Base-by-base conservation (phyloP, 2,329 filamentous ascomycete genomes). In the Herpomyces periplanetae region DNA sequence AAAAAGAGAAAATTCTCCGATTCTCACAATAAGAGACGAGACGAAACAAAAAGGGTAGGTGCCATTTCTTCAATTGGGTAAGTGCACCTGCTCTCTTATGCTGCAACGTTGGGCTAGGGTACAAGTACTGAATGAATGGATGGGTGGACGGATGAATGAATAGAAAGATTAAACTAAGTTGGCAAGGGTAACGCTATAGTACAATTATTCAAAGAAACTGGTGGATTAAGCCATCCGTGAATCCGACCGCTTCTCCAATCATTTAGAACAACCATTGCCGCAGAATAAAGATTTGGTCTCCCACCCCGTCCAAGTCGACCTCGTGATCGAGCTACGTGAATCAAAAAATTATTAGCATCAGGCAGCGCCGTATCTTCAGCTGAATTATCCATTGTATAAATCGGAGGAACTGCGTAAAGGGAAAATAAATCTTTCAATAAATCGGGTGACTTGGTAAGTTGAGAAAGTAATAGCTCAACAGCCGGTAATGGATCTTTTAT, bases 241-340 rank as follows among this genome's bases (percentile, higher is more conserved):
- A 96, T 84, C 20, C 80, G 56, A 11, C 73, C 75, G 35, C 91
- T 75, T 28, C 80, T 55, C 68, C 80, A 85, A 43, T 96, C 80
- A n/a, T 59, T 80, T 22, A 96, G 57, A 21, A 96, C 73, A 1
- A 68, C 63, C 51, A 80, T 75, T 26, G 75, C 80, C 4, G 80
- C 75, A 20, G 64, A 59, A 28, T 57, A 49, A 23, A 91, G 39
- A 38, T 91, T 96, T 16, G 80, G 80, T 8, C 91, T 51, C 25
- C 80, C 80, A 9, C 75, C 73, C 28, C 64, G 62, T 19, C 75
- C 69, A 8, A 96, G 47, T 22, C 80, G 50, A 20, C 80, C 80
- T 24, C 80, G 54, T 46, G 87, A 88, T 31, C 80, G 55, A 3
- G 80, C 80, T 6, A 96, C 75, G 36, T 96, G 75, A 20, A 91